These are phyloP conservation scores for Aspergillus jensenii DNA, from an alignment of 2,329 filamentous ascomycete species.

Conservation along the genomic window DNA sequence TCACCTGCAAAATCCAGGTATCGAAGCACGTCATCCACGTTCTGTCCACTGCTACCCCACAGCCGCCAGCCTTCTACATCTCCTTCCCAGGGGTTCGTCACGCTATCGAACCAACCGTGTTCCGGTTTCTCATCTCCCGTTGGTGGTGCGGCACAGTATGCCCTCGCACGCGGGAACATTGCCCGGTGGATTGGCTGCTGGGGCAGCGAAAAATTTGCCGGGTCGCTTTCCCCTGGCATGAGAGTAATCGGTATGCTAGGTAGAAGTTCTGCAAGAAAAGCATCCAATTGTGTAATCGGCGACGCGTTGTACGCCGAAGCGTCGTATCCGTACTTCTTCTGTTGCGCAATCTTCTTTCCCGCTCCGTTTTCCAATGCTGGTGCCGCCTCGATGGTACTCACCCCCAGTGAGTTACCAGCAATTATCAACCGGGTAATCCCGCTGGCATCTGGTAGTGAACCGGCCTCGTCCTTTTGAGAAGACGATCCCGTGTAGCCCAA, in stretches of 20 bases:
- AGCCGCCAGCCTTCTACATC: conserved; percentile 88
- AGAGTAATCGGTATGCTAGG: conserved; percentile 86
- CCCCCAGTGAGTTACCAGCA: conserved; percentile 79
- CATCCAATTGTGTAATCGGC: conserved; percentile 80
- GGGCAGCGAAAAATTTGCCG: conserved; percentile 83
- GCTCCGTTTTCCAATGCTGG: conserved; percentile 25
- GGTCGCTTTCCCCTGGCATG: conserved; percentile 79
- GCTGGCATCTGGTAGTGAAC: conserved; percentile 29
- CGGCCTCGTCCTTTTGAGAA: conserved; percentile 53
- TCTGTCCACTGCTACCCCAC: conserved; percentile 85
- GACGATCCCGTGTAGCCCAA: conserved; percentile 75
- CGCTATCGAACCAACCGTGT: conserved; percentile 77
- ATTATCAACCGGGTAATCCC: conserved; percentile 84
- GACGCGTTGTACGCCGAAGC: conserved; percentile 81
- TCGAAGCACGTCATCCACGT: conserved; percentile 88
- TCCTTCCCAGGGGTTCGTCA: conserved; percentile 91
- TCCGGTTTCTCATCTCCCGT: conserved; percentile 40
- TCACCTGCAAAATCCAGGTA: conserved; percentile 64
- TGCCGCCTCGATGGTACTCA: conserved; percentile 31
- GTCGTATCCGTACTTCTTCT: conserved; percentile 94
- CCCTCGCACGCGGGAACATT: conserved; percentile 76
- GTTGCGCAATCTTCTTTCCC: conserved; percentile 47
- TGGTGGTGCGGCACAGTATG: conserved; percentile 55
- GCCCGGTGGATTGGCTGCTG: conserved; percentile 92
- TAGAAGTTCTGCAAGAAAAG: conserved; percentile 76